These are phyloP conservation scores for Botryococcus braunii DNA, from an alignment of 163 green algal genomes.

Conservation along the genomic window DNA sequence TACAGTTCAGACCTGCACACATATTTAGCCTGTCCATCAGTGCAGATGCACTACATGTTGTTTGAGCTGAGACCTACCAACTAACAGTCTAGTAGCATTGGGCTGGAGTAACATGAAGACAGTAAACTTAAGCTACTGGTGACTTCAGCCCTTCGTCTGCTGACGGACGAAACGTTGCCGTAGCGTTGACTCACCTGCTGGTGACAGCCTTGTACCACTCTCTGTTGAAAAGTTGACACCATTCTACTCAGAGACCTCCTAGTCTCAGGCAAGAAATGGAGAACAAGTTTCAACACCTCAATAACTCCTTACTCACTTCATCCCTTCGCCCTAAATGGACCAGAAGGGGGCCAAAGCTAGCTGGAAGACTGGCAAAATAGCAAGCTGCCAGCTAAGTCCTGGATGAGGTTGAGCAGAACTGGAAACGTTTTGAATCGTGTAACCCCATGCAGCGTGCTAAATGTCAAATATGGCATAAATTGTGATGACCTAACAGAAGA, in stretches of 20 bases:
- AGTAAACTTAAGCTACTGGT: not conserved
- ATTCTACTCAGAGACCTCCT: too few relatives aligned
- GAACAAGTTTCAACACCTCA: too few relatives aligned
- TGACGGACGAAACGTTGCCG: too few relatives aligned
- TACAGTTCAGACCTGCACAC: not conserved
- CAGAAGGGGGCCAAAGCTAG: too few relatives aligned
- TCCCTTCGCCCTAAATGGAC: too few relatives aligned
- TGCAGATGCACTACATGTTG: not conserved
- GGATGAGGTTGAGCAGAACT: not conserved
- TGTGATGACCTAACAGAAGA: not conserved
- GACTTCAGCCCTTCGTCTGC: not conserved
- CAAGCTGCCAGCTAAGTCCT: too few relatives aligned
- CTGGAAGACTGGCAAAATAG: too few relatives aligned
- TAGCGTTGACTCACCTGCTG: too few relatives aligned
- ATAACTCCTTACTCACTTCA: too few relatives aligned
- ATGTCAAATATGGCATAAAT: conserved; percentile 1
- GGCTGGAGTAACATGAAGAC: not conserved
- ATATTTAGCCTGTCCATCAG: not conserved
- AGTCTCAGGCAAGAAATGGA: too few relatives aligned
- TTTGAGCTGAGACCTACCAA: not conserved
- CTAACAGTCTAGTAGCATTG: not conserved
- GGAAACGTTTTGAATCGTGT: conserved; percentile 1
- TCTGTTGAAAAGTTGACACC: too few relatives aligned
- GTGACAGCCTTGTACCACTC: too few relatives aligned
- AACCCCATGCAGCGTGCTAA: not conserved